A percentile compares a stretch with the other conserved stretches of the same genome.
These are phyloP conservation scores for Neurospora sp. DNA, from an alignment of 495 filamentous ascomycete genomes.

Conservation along the genomic window DNA sequence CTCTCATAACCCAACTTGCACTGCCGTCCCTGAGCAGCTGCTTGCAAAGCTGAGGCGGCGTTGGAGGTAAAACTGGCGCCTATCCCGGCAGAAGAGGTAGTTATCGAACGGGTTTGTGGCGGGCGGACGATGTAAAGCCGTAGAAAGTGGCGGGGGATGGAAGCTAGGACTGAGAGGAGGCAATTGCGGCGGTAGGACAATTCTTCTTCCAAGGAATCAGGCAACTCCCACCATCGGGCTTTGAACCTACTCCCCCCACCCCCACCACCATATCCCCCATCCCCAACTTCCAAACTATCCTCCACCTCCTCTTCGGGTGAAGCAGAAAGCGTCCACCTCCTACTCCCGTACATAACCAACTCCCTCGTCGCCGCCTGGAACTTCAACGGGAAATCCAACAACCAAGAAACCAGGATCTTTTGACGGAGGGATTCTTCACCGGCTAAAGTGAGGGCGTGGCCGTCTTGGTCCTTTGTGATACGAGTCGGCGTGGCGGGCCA, in stretches of 20 bases:
- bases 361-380: conserved; percentile 45
- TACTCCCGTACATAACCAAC: conserved; percentile 58
- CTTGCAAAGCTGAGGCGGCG: not conserved
- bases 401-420: conserved; percentile 50
- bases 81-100: not conserved
- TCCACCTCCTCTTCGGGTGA: conserved; percentile 29
- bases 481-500: conserved; percentile 34
- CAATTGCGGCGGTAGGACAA: conserved; percentile 58
- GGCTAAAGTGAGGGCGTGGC: conserved; percentile 17
- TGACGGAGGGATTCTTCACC: conserved; percentile 51
- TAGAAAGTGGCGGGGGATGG: conserved; percentile 65
- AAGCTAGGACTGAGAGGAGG: conserved; percentile 66
- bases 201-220: conserved; percentile 61
- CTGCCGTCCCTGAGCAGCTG: conserved; percentile 29
- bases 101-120: not conserved
- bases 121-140: conserved; percentile 51
- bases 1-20: conserved; percentile 73
- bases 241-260: not conserved
- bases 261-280: not conserved
- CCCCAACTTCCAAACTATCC: not conserved
- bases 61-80: not conserved
- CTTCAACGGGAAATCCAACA: conserved; percentile 45
- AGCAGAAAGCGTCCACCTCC: conserved; percentile 41
- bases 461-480: conserved; percentile 30
- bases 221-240: conserved; percentile 65